A percentile compares a stretch with the other conserved stretches of the same genome.
phyloP scores from a whole-genome alignment of 2,329 filamentous ascomycete genomes.

The Hirsutella minnesotensis region DNA sequence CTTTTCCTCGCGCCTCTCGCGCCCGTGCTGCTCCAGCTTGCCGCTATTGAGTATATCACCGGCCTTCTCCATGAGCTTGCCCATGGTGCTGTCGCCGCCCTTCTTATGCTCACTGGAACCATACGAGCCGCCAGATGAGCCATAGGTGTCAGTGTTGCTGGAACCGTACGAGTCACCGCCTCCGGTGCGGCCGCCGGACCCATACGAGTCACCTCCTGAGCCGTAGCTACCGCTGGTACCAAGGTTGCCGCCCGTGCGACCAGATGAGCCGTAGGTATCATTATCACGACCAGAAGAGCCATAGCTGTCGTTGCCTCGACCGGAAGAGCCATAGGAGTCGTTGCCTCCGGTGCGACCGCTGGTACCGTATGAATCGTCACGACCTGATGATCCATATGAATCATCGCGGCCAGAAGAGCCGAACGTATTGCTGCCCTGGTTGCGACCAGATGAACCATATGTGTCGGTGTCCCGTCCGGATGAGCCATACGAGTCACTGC shows the following conservation, averaged over 20 bases:
- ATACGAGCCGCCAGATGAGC: constrained; percentile 5
- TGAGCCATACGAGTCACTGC: constrained; percentile 8
- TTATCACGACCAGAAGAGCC: not conserved
- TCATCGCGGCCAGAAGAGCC: constrained; percentile 10
- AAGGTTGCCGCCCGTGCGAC: too few species aligned
- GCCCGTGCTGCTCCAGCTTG: constrained; percentile 34
- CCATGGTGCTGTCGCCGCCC: constrained; percentile 22
- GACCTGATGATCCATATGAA: constrained; percentile 8
- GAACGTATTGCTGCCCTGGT: constrained; percentile 9
- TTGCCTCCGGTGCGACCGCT: constrained; percentile 6
- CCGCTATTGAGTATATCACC: constrained; percentile 36
- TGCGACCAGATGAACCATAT: constrained; percentile 10
- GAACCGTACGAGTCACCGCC: constrained; percentile 3
- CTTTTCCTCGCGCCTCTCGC: constrained; percentile 32
- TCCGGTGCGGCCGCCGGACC: not conserved
- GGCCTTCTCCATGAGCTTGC: constrained; percentile 48
- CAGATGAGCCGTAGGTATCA: not conserved
- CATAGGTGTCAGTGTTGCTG: constrained; percentile 9
- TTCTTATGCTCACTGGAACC: not conserved
- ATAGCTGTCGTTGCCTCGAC: constrained; percentile 4
- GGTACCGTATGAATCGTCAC: constrained; percentile 8
- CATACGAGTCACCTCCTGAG: not conserved
- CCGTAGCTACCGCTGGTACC: not conserved
- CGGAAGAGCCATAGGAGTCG: constrained; percentile 9
- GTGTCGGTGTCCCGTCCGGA: constrained; percentile 8